Evolutionary conservation across 2,329 filamentous ascomycete genomes (phyloP).

Genomic region (Monilinia vaccinii-corymbosi): DNA sequence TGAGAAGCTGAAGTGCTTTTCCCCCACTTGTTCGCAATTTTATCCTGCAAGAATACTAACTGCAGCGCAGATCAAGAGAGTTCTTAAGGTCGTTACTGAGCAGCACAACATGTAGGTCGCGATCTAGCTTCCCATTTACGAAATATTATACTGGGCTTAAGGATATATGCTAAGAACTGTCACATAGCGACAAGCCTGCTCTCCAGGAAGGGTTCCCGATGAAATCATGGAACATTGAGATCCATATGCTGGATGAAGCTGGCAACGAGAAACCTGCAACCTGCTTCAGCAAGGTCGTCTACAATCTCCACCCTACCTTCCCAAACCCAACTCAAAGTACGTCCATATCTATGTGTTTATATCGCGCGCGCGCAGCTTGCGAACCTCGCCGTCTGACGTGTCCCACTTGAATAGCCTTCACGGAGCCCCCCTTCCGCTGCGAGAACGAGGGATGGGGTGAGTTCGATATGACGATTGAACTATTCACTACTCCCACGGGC

Average conservation of each 20-base stretch:
- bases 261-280: conserved; percentile 76
- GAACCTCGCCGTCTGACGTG: conserved; percentile 1
- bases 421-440: conserved; percentile 79
- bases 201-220: conserved; percentile 84
- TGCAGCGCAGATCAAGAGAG: conserved; percentile 59
- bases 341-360: conserved; percentile 28
- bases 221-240: conserved; percentile 81
- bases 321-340: conserved; percentile 76
- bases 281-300: conserved; percentile 86
- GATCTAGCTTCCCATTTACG: not conserved
- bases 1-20: not conserved
- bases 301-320: conserved; percentile 91
- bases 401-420: conserved; percentile 50
- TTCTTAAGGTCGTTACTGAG: conserved; percentile 86
- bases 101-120: conserved; percentile 62
- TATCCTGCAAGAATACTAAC: conserved; percentile 5
- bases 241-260: conserved; percentile 76
- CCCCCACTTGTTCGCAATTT: not conserved
- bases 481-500: conserved; percentile 77
- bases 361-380: not conserved
- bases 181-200: conserved; percentile 63
- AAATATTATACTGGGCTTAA: not conserved
- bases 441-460: conserved; percentile 96
- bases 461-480: conserved; percentile 86
- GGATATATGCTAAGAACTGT: conserved; percentile 9